Base-by-base conservation (phyloP, 768 basidiomycete genomes). In the Leccinum longicurvipes region DNA sequence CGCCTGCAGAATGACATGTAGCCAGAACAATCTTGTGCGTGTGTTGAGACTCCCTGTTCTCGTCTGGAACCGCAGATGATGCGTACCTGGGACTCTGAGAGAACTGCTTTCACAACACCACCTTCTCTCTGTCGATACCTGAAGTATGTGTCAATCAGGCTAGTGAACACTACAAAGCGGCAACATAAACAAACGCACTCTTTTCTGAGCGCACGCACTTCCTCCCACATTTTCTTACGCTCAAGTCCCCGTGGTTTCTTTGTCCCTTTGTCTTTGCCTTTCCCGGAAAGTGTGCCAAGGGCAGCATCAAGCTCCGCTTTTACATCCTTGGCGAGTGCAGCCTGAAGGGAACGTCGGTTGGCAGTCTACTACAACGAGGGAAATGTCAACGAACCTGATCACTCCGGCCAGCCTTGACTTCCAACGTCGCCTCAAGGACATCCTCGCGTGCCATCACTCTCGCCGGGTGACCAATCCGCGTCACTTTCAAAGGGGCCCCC, bases 381-480 rank as follows among this genome's bases (percentile, higher is more conserved):
- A 46, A 4, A 32, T 17, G 14, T 7, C 21, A 6, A 53, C 48
- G 32, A 32, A 82, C 84, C 76, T 89, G 86, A 55, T 93, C 91
- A 51, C 86, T 86, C 41, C 83, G 75, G 23, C 81, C 77, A 0
- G 90, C 85, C 70, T 91, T 85, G 23, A 83, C 81, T 65, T 93
- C 89, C 34, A 86, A 71, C 5, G 87, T 93, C 1, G 82, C 76
- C 17, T 88, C 82, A 17, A 91, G 66, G 27, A 91, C 74, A 19
- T 80, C 78, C 61, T 85, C 81, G 23, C 84, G 78, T 0, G 85
- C 77, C 78, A 97, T 88, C 1, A 98, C 87, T 24, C 97, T 82
- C 0, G 97, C 96, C 0, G 97, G 97, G 70, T 99, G 97, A 0
- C 97, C 97, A 12, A 99, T 79, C n/a, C 97, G 81, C 0, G 94